phyloP scores from a whole-genome alignment of 2,329 filamentous ascomycete species.

The Emergomyces africanus region DNA sequence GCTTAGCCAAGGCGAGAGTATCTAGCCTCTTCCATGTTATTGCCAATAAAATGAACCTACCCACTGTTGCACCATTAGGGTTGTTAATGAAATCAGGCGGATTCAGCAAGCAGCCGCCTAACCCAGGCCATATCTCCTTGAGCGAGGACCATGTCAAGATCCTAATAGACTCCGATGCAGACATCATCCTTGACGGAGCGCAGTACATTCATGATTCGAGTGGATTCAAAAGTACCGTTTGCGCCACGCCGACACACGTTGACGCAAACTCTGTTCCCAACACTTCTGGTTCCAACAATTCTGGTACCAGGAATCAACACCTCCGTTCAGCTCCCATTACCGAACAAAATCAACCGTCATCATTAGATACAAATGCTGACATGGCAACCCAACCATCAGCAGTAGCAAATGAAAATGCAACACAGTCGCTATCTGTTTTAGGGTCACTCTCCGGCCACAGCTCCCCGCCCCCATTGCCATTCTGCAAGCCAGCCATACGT shows the following conservation, averaged over 20 bases:
- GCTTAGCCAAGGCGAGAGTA: slow-evolving; percentile 56
- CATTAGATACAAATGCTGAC: not conserved
- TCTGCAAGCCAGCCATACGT: not conserved
- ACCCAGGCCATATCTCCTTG: slow-evolving; percentile 55
- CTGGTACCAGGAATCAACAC: not conserved
- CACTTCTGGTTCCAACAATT: not conserved
- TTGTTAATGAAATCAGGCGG: slow-evolving; percentile 55
- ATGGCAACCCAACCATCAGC: not conserved
- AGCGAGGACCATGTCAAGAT: slow-evolving; percentile 59
- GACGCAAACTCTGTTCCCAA: not conserved
- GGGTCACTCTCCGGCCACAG: not conserved
- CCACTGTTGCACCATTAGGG: slow-evolving; percentile 46
- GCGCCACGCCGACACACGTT: not conserved
- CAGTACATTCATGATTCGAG: slow-evolving; percentile 12
- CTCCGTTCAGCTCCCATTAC: not conserved
- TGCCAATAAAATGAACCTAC: slow-evolving; percentile 64
- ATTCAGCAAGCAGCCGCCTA: slow-evolving; percentile 47
- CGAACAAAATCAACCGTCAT: not conserved
- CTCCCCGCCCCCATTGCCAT: not conserved
- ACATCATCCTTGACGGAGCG: slow-evolving; percentile 30
- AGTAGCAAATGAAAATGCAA: not conserved
- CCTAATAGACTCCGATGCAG: slow-evolving; percentile 41
- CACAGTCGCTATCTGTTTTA: not conserved
- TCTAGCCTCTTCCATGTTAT: slow-evolving; percentile 66
- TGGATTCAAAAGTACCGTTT: not conserved